A percentile compares a stretch with the other conserved stretches of the same genome.
Conservation (phyloP, 164 flowering plant species). For the Berberis vulgaris region DNA sequence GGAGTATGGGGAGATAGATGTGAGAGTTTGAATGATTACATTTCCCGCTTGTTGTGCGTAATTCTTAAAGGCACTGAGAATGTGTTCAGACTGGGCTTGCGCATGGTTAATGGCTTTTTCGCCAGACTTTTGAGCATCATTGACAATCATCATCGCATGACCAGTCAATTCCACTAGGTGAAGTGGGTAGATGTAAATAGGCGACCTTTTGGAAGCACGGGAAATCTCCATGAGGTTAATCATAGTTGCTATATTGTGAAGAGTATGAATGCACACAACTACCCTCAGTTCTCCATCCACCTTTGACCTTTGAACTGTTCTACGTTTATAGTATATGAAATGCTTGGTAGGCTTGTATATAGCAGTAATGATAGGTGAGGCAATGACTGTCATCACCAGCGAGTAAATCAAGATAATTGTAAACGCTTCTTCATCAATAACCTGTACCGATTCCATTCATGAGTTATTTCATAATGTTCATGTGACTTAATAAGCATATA, state of each 20-base stretch:
- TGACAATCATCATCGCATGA: constrained; percentile 21
- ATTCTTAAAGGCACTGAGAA: constrained; percentile 21
- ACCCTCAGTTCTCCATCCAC: constrained; percentile 14
- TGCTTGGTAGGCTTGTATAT: constrained; percentile 10
- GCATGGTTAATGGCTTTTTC: constrained; percentile 5
- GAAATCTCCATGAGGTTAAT: constrained; percentile 22
- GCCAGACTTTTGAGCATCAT: constrained; percentile 7
- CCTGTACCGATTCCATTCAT: constrained; percentile 8
- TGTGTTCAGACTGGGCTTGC: constrained; percentile 18
- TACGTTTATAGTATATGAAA: constrained; percentile 14
- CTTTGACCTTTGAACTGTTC: constrained; percentile 15
- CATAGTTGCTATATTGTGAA: constrained; percentile 19
- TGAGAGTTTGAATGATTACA: constrained; percentile 18
- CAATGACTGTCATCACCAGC: constrained; percentile 10
- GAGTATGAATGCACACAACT: constrained; percentile 19
- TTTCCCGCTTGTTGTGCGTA: constrained; percentile 7
- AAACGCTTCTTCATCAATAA: constrained; percentile 10
- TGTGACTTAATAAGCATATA: not conserved
- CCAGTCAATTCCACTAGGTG: constrained; percentile 24
- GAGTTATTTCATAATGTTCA: too few species aligned
- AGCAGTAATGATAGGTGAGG: constrained; percentile 8
- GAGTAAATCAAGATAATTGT: constrained; percentile 14
- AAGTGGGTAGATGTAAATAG: constrained; percentile 13
- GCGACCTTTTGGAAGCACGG: constrained; percentile 16
- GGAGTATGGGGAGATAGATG: constrained; percentile 19